Percentiles rank a stretch among this genome's conserved stretches.
phyloP scores from a whole-genome alignment of 768 basidiomycete genomes.

The Lepiota brunneoincarnata region DNA sequence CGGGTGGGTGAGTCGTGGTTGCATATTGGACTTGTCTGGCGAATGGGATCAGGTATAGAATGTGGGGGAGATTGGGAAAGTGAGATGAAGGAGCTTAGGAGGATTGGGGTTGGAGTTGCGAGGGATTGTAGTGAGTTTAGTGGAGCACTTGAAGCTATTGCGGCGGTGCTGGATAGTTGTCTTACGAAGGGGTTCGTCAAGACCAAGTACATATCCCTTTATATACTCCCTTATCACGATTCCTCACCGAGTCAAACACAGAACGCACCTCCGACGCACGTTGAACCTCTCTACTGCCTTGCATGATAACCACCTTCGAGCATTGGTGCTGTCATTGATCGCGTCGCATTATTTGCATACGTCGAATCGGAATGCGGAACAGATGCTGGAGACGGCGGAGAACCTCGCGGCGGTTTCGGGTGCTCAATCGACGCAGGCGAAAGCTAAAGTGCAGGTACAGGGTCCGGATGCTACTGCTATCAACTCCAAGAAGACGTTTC shows the following conservation, averaged over 20 bases:
- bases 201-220: no score
- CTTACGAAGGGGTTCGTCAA: no score
- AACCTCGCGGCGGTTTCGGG: slow-evolving; percentile 73
- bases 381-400: no score
- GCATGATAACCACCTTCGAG: no score
- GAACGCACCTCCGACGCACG: no score
- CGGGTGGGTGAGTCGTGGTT: slow-evolving; percentile 34
- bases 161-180: slow-evolving; percentile 52
- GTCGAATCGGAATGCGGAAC: slow-evolving; percentile 61
- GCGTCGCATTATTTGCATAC: slow-evolving; percentile 73
- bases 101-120: no score
- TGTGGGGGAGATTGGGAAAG: slow-evolving; percentile 7
- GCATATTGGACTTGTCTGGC: slow-evolving; percentile 23
- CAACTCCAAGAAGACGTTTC: no score
- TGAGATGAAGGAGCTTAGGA: slow-evolving; percentile 26
- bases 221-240: no score
- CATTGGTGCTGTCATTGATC: slow-evolving; percentile 65
- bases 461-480: no score
- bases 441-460: background rate
- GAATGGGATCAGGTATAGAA: background rate
- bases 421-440: slow-evolving; percentile 29
- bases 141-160: slow-evolving; percentile 53
- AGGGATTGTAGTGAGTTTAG: slow-evolving; percentile 48
- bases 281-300: no score
- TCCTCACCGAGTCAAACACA: no score